Percentiles rank a stretch among this genome's conserved stretches.
These are phyloP conservation scores for Solanum hybrid DNA, from an alignment of 305 asterid genomes.

Conservation along the genomic window DNA sequence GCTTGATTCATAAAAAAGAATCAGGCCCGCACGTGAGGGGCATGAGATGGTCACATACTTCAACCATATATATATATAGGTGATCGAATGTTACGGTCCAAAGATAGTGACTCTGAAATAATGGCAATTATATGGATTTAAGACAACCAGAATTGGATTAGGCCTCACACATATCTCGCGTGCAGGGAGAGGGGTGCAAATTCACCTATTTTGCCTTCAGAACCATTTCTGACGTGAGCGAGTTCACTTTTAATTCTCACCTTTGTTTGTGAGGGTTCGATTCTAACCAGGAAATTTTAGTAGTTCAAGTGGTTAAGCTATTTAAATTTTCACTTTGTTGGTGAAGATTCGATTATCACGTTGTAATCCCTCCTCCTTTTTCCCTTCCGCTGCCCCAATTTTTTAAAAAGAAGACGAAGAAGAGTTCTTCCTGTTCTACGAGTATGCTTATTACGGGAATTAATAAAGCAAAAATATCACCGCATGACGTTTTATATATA, in stretches of 20 bases:
- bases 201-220: background rate
- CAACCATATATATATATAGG: too few species aligned
- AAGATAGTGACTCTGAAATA: background rate
- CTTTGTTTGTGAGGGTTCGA: background rate
- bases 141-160: background rate
- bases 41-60: too few species aligned
- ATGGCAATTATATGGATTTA: background rate
- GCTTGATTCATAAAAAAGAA: background rate
- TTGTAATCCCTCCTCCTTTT: background rate
- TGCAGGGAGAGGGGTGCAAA: background rate
- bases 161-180: background rate
- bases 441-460: background rate
- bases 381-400: background rate
- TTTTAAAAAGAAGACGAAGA: background rate
- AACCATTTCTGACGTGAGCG: background rate
- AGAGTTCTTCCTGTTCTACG: background rate
- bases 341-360: rapidly evolving
- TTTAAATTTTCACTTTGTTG: background rate
- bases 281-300: too few species aligned
- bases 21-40: background rate
- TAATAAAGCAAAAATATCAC: too few species aligned
- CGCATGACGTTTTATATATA: too few species aligned
- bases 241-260: background rate
- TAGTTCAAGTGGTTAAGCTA: background rate
- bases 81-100: background rate